Conservation (phyloP, 2,329 filamentous ascomycete genomes). For the Paraphoma sp. region DNA sequence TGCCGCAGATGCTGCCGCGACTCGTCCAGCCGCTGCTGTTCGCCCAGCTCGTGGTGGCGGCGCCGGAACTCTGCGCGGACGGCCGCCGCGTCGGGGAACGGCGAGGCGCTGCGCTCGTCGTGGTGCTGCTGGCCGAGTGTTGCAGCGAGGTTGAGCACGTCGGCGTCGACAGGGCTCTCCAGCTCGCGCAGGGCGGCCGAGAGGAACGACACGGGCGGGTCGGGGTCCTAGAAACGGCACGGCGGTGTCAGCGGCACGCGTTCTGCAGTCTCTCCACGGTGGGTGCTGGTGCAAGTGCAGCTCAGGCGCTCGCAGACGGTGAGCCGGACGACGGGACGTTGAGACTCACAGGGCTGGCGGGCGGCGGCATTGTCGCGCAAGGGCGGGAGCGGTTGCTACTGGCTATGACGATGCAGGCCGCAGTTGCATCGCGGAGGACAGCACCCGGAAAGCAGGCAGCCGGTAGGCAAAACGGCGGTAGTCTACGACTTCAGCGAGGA, state of each 20-base stretch:
- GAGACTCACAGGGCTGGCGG: conserved; percentile 37
- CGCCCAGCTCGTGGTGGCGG: not conserved
- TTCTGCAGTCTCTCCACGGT: not conserved
- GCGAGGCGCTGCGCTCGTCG: not conserved
- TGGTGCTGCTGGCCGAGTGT: conserved; percentile 48
- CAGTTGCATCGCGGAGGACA: not conserved
- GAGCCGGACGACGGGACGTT: not conserved
- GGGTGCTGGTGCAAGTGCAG: conserved; percentile 1
- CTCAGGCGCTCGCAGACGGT: not conserved
- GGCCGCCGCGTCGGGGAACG: conserved; percentile 41
- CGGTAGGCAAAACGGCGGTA: not conserved
- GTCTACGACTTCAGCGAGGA: not conserved
- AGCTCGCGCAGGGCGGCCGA: conserved; percentile 48
- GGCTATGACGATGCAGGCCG: conserved; percentile 15
- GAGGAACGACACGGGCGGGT: not conserved
- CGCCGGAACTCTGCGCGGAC: conserved; percentile 22
- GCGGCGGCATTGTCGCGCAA: conserved; percentile 36
- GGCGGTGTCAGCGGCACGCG: conserved; percentile 19
- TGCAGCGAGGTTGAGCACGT: conserved; percentile 56
- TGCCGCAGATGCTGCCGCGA: conserved; percentile 37
- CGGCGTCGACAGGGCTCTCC: conserved; percentile 53
- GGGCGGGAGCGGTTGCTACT: not conserved
- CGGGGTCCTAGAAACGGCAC: not conserved
- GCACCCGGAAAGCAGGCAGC: not conserved
- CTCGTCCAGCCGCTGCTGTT: conserved; percentile 14